A percentile compares a stretch with the other conserved stretches of the same genome.
Evolutionary conservation across 73 alveolate genomes (phyloP).

Genomic region (Tetrahymena borealis): DNA sequence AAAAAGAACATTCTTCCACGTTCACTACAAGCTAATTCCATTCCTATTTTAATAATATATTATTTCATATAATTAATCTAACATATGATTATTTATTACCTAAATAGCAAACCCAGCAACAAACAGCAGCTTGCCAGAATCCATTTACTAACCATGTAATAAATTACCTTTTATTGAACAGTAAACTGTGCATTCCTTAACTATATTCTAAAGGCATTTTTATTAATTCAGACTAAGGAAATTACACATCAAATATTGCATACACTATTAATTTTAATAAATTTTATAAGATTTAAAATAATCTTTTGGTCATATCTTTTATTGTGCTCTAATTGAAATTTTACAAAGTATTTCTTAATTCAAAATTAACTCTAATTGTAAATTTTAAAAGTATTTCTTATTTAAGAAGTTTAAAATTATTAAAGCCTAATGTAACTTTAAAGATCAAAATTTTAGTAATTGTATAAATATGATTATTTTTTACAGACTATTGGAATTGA

Average conservation of each 20-base stretch:
- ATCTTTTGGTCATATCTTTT: no score
- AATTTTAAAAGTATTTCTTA: no score
- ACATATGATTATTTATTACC: neutral
- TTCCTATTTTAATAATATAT: neutral
- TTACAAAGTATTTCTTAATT: no score
- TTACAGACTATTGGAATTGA: slow-evolving; percentile 69
- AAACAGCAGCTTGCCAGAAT: slow-evolving; percentile 35
- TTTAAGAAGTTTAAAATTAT: no score
- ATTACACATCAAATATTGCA: slow-evolving; percentile 87
- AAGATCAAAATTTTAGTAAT: no score
- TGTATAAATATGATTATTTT: neutral
- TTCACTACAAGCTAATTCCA: neutral
- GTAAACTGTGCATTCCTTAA: slow-evolving; percentile 14
- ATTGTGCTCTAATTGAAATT: no score
- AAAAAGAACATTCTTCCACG: neutral
- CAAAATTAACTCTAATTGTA: no score
- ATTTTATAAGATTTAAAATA: no score
- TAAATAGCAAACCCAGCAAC: slow-evolving; percentile 5
- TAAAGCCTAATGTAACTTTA: no score
- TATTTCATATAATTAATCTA: neutral
- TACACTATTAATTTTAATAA: slow-evolving; percentile 40
- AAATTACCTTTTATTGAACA: slow-evolving; percentile 13
- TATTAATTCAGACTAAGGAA: slow-evolving; percentile 12
- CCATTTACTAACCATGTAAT: slow-evolving; percentile 26
- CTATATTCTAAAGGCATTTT: neutral